A percentile compares a stretch with the other conserved stretches of the same genome.
These are phyloP conservation scores for Syncephalastrum racemosum DNA, from an alignment of 371 early-diverging fungal genomes.

Conservation along the genomic window DNA sequence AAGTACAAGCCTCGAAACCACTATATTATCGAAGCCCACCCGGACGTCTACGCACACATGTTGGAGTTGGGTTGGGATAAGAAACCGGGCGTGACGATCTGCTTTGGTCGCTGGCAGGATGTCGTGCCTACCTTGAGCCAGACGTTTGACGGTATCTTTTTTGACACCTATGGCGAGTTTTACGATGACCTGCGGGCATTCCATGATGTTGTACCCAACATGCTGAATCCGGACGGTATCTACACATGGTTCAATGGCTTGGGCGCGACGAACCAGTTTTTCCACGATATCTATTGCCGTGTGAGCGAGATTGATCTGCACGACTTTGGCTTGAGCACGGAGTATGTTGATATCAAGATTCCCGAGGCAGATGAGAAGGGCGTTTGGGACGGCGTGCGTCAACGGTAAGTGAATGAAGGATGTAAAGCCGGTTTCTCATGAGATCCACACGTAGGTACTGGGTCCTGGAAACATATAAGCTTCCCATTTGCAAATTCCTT, in stretches of 20 bases:
- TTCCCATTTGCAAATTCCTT: conserved; percentile 71
- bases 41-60: conserved; percentile 93
- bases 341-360: conserved; percentile 72
- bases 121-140: conserved; percentile 71
- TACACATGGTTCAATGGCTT: conserved; percentile 96
- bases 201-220: conserved; percentile 79
- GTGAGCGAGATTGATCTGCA: conserved; percentile 81
- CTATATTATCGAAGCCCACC: conserved; percentile 96
- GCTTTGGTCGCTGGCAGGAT: conserved; percentile 96
- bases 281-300: conserved; percentile 92
- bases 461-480: conserved; percentile 77
- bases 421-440: neutral
- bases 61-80: conserved; percentile 81
- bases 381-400: conserved; percentile 84
- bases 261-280: conserved; percentile 90
- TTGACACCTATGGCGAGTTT: conserved; percentile 94
- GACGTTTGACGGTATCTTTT: conserved; percentile 86
- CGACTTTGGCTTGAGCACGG: conserved; percentile 75
- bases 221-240: conserved; percentile 73
- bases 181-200: conserved; percentile 89
- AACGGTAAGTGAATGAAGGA: conserved; percentile 52
- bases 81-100: conserved; percentile 78
- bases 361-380: conserved; percentile 73
- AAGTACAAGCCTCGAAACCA: conserved; percentile 71
- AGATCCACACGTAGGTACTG: conserved; percentile 48